Evolutionary conservation across 1,139 yeast species (phyloP).

Genomic region (Lodderomyces jiufengensis): DNA sequence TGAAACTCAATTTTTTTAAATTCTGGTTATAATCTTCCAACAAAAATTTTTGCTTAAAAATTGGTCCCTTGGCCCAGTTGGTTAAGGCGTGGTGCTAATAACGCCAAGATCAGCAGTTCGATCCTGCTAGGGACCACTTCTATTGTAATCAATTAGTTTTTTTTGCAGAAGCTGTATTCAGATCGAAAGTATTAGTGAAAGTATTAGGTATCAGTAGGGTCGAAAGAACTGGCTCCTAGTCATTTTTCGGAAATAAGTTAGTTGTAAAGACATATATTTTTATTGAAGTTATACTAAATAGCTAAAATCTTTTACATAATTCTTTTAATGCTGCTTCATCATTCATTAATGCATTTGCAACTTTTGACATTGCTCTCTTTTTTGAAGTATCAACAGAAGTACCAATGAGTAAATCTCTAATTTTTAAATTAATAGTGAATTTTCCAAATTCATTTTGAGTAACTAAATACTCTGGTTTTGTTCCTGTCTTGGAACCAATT

Average conservation of each 20-base stretch:
- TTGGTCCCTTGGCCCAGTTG: slow-evolving; percentile 85
- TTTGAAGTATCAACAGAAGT: slow-evolving; percentile 39
- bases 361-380: slow-evolving; percentile 44
- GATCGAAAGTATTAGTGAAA: neutral
- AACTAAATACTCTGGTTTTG: slow-evolving; percentile 40
- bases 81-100: slow-evolving; percentile 90
- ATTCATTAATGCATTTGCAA: slow-evolving; percentile 45
- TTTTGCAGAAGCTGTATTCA: slow-evolving; percentile 1
- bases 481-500: slow-evolving; percentile 36
- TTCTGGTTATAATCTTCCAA: neutral
- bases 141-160: too few relatives aligned
- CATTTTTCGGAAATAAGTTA: too few relatives aligned
- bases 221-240: too few relatives aligned
- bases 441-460: slow-evolving; percentile 25
- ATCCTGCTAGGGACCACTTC: slow-evolving; percentile 88
- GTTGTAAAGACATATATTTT: too few relatives aligned
- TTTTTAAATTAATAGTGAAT: slow-evolving; percentile 34
- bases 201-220: too few relatives aligned
- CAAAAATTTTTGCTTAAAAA: too few relatives aligned
- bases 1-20: too few relatives aligned
- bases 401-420: slow-evolving; percentile 37
- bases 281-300: too few relatives aligned
- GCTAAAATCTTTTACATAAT: slow-evolving; percentile 13
- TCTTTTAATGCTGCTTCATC: slow-evolving; percentile 25
- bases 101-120: slow-evolving; percentile 85